These are phyloP conservation scores for Hypericum androsaemum DNA, from an alignment of 345 rosid genomes.

Conservation along the genomic window DNA sequence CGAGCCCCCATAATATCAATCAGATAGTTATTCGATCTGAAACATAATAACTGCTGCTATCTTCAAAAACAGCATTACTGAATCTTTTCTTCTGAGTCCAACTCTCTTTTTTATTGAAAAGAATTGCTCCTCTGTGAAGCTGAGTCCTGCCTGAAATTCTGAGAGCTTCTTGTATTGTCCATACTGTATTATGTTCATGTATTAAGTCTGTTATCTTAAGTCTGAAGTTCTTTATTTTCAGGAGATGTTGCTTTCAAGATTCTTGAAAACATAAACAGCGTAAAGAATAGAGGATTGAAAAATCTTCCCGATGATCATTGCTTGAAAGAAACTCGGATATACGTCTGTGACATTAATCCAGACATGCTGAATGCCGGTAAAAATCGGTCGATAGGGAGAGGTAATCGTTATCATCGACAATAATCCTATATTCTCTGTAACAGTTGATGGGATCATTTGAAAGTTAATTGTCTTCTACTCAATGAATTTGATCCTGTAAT, in stretches of 20 bases:
- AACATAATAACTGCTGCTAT: too few species aligned
- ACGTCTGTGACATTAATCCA: constrained; percentile 84
- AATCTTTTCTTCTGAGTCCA: too few species aligned
- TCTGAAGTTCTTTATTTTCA: constrained; percentile 20
- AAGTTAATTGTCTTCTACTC: background rate
- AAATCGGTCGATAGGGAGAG: constrained; percentile 69
- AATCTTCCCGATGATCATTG: constrained; percentile 46
- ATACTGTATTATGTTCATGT: background rate
- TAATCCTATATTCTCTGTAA: too few species aligned
- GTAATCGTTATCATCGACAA: constrained; percentile 16
- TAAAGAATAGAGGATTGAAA: constrained; percentile 44
- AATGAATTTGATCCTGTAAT: background rate
- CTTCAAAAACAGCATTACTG: too few species aligned
- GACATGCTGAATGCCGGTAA: constrained; percentile 83
- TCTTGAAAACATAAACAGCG: constrained; percentile 46
- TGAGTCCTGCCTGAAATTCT: too few species aligned
- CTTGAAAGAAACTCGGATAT: constrained; percentile 69
- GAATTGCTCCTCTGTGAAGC: background rate
- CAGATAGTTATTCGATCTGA: too few species aligned
- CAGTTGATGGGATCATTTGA: background rate
- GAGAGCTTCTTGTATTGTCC: too few species aligned
- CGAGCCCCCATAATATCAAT: too few species aligned
- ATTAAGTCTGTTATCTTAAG: background rate
- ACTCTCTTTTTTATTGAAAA: too few species aligned
- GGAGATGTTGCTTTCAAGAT: constrained; percentile 94